A percentile compares a stretch with the other conserved stretches of the same genome.
Conservation (phyloP, 2,329 filamentous ascomycete species). For the Tympanopsis confertula region DNA sequence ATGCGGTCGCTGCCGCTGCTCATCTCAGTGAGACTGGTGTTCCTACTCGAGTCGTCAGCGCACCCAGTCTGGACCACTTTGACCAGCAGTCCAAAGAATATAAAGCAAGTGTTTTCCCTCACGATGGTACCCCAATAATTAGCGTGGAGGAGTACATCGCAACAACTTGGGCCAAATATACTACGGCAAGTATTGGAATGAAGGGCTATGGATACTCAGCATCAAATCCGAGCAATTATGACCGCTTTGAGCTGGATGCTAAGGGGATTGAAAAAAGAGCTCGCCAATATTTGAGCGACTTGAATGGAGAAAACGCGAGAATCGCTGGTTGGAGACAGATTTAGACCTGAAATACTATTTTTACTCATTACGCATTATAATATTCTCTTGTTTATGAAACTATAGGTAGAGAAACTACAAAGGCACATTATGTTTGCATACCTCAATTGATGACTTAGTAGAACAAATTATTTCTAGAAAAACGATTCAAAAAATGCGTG, state of each 20-base stretch:
- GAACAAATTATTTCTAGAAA: no score
- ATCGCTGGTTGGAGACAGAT: conserved; percentile 9
- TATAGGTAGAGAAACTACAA: no score
- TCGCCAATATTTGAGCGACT: conserved; percentile 7
- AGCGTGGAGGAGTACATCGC: conserved; percentile 48
- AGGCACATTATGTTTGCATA: no score
- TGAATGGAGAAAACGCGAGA: conserved; percentile 10
- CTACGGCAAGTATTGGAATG: conserved; percentile 41
- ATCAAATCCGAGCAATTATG: conserved; percentile 39
- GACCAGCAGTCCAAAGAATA: conserved; percentile 29
- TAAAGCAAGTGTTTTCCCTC: conserved; percentile 28
- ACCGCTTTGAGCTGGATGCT: conserved; percentile 41
- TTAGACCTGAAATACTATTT: conserved; percentile 3
- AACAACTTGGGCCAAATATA: conserved; percentile 48
- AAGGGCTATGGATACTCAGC: conserved; percentile 41
- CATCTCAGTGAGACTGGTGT: conserved; percentile 21
- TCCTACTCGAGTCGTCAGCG: conserved; percentile 26
- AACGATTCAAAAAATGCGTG: no score
- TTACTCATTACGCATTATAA: no score
- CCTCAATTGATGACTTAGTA: no score
- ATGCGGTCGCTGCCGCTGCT: conserved; percentile 28
- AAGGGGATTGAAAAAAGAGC: conserved; percentile 22
- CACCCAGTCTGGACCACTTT: conserved; percentile 31
- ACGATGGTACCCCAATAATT: conserved; percentile 31
- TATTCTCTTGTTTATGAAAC: no score